A percentile compares a stretch with the other conserved stretches of the same genome.
These are phyloP conservation scores for Gynandropsis gynandra DNA, from an alignment of 345 rosid species.

Conservation along the genomic window DNA sequence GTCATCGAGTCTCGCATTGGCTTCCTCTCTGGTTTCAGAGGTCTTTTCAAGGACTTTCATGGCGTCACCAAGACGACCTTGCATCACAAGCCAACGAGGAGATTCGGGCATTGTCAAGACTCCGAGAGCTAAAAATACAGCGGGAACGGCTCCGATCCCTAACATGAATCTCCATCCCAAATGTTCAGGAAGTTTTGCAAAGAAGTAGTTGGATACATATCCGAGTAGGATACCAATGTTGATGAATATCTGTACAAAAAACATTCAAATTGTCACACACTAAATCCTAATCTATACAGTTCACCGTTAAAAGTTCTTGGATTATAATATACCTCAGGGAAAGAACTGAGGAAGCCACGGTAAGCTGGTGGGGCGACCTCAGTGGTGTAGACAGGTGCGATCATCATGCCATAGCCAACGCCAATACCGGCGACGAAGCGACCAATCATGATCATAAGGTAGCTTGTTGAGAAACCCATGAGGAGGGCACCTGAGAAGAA, in stretches of 20 bases:
- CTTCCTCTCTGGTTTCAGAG: conserved; percentile 29
- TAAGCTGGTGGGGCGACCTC: conserved; percentile 64
- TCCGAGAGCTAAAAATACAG: conserved; percentile 25
- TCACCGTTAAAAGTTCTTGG: no score
- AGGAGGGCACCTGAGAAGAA: conserved; percentile 60
- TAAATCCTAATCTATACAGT: no score
- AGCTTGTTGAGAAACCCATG: conserved; percentile 66
- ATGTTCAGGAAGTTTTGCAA: conserved; percentile 32
- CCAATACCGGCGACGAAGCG: conserved; percentile 70
- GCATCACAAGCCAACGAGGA: conserved; percentile 50
- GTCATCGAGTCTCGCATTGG: conserved; percentile 40
- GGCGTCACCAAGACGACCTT: conserved; percentile 49
- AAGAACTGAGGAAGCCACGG: conserved; percentile 69
- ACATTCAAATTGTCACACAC: conserved; percentile 12
- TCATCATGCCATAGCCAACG: conserved; percentile 66
- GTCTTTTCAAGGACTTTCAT: conserved; percentile 18
- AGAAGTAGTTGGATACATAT: conserved; percentile 45
- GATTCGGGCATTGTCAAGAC: conserved; percentile 59
- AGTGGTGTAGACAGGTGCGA: conserved; percentile 73
- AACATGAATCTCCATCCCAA: conserved; percentile 74
- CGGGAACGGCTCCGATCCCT: conserved; percentile 52
- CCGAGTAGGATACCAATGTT: conserved; percentile 53
- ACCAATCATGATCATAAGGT: conserved; percentile 60
- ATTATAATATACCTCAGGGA: conserved; percentile 78
- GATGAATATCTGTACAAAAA: conserved; percentile 41